Base-by-base conservation (phyloP, 805 yeast species). In the Candida succiphila region DNA sequence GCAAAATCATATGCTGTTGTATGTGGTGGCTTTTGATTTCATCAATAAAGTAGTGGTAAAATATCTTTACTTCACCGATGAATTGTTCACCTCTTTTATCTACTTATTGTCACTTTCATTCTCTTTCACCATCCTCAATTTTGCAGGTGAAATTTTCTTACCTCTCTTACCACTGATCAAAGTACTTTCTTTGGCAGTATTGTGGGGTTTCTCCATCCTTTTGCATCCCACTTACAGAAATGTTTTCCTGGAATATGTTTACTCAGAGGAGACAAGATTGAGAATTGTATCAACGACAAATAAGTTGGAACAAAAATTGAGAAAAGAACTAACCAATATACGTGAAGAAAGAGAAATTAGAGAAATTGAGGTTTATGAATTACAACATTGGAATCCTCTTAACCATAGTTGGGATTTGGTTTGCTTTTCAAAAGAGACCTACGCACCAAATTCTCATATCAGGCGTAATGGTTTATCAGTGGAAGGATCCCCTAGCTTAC, bases 1-100 rank as follows among this genome's bases (percentile, higher is more conserved):
- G 37, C 95, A 86, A 49, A 86, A 86, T 50, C 79, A 76, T 47
- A 78, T 82, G 84, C 49, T 77, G 21, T 47, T 76, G 12, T 84
- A 78, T 51, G 76, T 80, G 8, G 52, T 60, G 10, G 56, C 63
- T 0, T 85, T 77, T 66, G 89, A 86, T 54, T 63, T 65, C 17
- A 32, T 73, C 4, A 60, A 65, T 16, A 55, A 62, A 43, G 36
- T 71, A 28, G 60, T 81, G 22, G 56, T 61, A 16, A 74, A 70
- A 36, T 75, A 76, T 51, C 72, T 80, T 1, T 78, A 68, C 47
- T 85, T 78, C 52, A 63, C 66, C 36, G 75, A 80, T 49, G 84
- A 78, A 45, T 59, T 67, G 23, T 42, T 76, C 2, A 78, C 86
- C 3, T 54, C 73, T 18, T 58, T 70, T 28, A 60, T 71, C 4